Conservation (phyloP, 371 early-diverging fungal species). For the Mortierella sp. region DNA sequence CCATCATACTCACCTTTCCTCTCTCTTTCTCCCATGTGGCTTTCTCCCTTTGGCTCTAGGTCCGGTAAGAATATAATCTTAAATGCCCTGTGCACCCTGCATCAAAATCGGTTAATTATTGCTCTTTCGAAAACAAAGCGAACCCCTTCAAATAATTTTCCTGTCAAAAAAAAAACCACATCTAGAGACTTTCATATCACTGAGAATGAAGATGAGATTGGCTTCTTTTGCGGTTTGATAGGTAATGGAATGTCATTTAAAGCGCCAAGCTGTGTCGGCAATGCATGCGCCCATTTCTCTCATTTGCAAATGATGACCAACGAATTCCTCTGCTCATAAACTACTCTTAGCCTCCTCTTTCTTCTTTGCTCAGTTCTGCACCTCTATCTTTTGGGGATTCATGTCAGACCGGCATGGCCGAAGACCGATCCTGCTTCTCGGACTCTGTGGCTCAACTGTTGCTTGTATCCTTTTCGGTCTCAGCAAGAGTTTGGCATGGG, state of each 20-base stretch:
- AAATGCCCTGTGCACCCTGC: background rate
- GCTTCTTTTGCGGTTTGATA: slow-evolving; percentile 53
- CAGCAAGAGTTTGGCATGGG: slow-evolving; percentile 74
- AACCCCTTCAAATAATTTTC: background rate
- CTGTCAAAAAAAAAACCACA: slow-evolving; percentile 4
- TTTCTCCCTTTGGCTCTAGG: slow-evolving; percentile 7
- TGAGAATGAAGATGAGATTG: slow-evolving; percentile 52
- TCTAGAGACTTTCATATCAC: slow-evolving; percentile 48
- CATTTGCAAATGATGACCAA: background rate
- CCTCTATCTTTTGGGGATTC: slow-evolving; percentile 67
- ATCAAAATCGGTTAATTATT: background rate
- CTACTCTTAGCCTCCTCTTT: slow-evolving; percentile 53
- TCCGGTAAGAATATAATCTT: slow-evolving; percentile 38
- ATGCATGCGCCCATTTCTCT: background rate
- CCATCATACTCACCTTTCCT: background rate
- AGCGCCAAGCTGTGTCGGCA: background rate
- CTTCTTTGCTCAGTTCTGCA: slow-evolving; percentile 70
- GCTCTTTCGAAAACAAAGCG: background rate
- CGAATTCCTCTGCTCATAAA: background rate
- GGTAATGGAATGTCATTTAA: slow-evolving; percentile 13
- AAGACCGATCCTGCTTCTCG: slow-evolving; percentile 83
- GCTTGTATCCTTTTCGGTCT: slow-evolving; percentile 82
- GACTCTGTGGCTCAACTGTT: slow-evolving; percentile 79
- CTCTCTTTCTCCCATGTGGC: background rate
- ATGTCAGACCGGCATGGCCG: slow-evolving; percentile 80